Percentiles rank a stretch among this genome's conserved stretches.
These are phyloP conservation scores for Tetrahymena borealis DNA, from an alignment of 73 alveolate genomes.

Conservation along the genomic window DNA sequence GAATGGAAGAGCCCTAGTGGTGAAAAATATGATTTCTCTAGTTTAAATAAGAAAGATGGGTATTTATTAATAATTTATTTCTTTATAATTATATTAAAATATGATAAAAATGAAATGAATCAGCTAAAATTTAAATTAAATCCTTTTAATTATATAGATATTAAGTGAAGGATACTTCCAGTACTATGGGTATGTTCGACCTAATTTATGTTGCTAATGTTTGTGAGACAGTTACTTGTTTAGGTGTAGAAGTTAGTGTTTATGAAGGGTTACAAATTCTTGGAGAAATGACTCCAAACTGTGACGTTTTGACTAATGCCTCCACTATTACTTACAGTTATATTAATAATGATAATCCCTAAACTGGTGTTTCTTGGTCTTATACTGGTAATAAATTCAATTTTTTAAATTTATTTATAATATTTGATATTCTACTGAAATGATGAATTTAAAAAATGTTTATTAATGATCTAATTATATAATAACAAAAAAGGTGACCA, in stretches of 20 bases:
- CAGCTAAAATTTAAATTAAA: not conserved
- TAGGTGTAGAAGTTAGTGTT: not conserved
- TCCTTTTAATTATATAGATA: not conserved
- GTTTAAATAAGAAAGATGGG: not conserved
- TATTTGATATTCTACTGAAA: no score
- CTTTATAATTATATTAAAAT: not conserved
- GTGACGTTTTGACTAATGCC: not conserved
- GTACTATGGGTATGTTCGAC: not conserved
- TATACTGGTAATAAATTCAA: not conserved
- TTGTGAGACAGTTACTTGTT: not conserved
- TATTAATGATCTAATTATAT: no score
- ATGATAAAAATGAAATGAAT: not conserved
- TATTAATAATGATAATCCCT: not conserved
- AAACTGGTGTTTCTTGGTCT: not conserved
- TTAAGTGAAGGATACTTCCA: not conserved
- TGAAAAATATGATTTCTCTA: not conserved
- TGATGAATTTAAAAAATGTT: no score
- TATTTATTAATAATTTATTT: not conserved
- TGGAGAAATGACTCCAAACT: not conserved
- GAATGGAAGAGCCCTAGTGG: not conserved
- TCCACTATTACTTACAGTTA: not conserved
- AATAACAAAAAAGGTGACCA: not conserved
- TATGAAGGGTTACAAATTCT: not conserved
- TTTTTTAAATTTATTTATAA: no score
- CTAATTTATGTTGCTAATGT: not conserved